Base-by-base conservation (phyloP, 176 grass and related monocot species). In the Aegilops umbellulata region DNA sequence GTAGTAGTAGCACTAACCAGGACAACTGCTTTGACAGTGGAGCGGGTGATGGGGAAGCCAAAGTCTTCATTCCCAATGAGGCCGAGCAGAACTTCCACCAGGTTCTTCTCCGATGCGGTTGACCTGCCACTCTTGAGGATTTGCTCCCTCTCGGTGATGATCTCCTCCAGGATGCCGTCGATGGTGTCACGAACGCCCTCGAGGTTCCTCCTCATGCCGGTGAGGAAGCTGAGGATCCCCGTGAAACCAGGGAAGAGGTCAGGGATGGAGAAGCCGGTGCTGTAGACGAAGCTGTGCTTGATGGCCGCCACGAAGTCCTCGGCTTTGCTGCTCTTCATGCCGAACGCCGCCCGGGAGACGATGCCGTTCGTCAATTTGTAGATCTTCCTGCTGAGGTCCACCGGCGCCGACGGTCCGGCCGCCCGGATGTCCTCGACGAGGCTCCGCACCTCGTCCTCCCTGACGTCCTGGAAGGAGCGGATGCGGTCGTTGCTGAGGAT, bases 71-170 rank as follows among this genome's bases (percentile, higher is more conserved):
- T 76, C 49, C 39, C 53, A 38, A 38, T 71, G 30, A 88, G 60
- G 49, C 30, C 19, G 13, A 88, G 19, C 2, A 88, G 65, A 20
- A 83, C 78, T 38, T 88, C 80, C 61, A 88, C 36, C 8, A 41
- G 39, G 39, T 11, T 41, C 39, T 41, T 41, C 39, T 41, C 39
- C 3, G 31, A 20, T 17, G 60, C 22, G n/a, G 60, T 62, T 23
- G 60, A 25, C 35, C 68, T 32, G n/a, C 25, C 23, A n/a, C 24
- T 58, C 29, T 44, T 77, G 31, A 27, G 13, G 16, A 30, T 31
- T 19, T 35, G 3, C 44, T 82, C 65, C 30, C 44, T 82, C 80
- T 82, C 44, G 65, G 4, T 3, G 26, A 70, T 82, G 80, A 82
- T 82, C 42, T 69, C 79, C 62, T 82, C 44, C 3, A 82, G 44